Evolutionary conservation across 2,329 filamentous ascomycete genomes (phyloP).

Genomic region (Talaromyces sp.): DNA sequence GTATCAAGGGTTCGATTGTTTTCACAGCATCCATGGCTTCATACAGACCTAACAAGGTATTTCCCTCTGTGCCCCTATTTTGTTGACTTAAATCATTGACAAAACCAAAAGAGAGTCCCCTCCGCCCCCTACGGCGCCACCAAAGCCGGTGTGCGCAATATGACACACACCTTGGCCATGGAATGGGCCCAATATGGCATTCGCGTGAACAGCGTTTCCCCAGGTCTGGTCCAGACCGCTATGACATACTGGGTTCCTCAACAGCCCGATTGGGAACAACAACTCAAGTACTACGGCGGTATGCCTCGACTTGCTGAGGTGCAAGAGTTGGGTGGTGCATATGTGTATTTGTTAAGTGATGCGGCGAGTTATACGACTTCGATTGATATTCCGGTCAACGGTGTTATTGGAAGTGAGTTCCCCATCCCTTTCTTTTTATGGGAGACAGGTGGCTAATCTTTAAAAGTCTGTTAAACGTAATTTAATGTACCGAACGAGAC

Average conservation of each 20-base stretch:
- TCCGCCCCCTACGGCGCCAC: slow-evolving; percentile 44
- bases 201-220: slow-evolving; percentile 60
- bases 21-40: slow-evolving; percentile 49
- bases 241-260: slow-evolving; percentile 52
- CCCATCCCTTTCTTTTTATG: too few relatives aligned
- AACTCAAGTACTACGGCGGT: slow-evolving; percentile 54
- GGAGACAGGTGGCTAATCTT: not conserved
- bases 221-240: slow-evolving; percentile 25
- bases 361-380: slow-evolving; percentile 48
- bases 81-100: not conserved
- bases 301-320: slow-evolving; percentile 52
- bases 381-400: slow-evolving; percentile 50
- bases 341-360: slow-evolving; percentile 49
- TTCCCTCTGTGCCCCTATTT: not conserved
- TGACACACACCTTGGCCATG: slow-evolving; percentile 55
- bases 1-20: slow-evolving; percentile 35
- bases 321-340: slow-evolving; percentile 50
- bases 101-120: slow-evolving; percentile 23
- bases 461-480: not conserved
- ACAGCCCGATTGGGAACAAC: slow-evolving; percentile 50
- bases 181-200: slow-evolving; percentile 70
- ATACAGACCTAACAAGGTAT: slow-evolving; percentile 44
- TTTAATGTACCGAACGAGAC: too few relatives aligned
- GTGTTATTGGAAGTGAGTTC: slow-evolving; percentile 39
- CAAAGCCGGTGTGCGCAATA: slow-evolving; percentile 45